Evolutionary conservation across 2,329 filamentous ascomycete species (phyloP), one percentile per base, ranked within the genome.

Genomic region (Neopestalotiopsis clavispora): DNA sequence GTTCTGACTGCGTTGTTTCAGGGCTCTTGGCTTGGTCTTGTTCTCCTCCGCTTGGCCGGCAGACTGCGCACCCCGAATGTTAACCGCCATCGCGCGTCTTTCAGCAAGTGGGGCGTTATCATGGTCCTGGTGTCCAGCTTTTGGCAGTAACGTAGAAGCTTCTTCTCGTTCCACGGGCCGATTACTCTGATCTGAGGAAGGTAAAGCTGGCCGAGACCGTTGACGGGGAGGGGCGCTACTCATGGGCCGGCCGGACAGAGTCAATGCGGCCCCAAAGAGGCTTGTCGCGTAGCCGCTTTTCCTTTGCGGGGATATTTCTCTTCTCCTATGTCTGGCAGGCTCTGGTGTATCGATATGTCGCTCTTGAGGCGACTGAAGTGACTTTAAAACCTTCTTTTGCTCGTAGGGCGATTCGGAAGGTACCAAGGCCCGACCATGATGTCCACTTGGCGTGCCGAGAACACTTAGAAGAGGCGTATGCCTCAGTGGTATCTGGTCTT

Each of bases 321-420:
- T 75, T 70, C 78, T 84, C 63, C 79, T 78, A 68, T 83, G 80
- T 75, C 86, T 87, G 1, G 77, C 52, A 14, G 83, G 75, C 30
- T 76, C 77, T 7, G 74, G 56, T 23, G 64, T 45, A 2, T 78
- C 76, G 20, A 74, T 70, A 12, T 72, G 73, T 38, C 34, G 6
- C 49, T 68, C 65, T 5, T 71, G 71, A 5, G 69, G 65, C n/a
- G 69, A 69, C 45, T 74, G 72, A 20, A 69, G 76, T 71, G 34
- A 71, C 68, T 74, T 61, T 34, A 72, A 68, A 72, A 77, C 83
- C 75, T 85, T 83, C 49, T 86, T 81, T 67, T 88, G 81, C 71
- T 94, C 91, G 70, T 89, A 94, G 0, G 92, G 92, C 1, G 92
- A 93, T 66, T 86, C 85, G 7, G 76, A 79, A 0, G 89, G 85